Evolutionary conservation across 768 basidiomycete species (phyloP).

Genomic region (Boletus patriciae): DNA sequence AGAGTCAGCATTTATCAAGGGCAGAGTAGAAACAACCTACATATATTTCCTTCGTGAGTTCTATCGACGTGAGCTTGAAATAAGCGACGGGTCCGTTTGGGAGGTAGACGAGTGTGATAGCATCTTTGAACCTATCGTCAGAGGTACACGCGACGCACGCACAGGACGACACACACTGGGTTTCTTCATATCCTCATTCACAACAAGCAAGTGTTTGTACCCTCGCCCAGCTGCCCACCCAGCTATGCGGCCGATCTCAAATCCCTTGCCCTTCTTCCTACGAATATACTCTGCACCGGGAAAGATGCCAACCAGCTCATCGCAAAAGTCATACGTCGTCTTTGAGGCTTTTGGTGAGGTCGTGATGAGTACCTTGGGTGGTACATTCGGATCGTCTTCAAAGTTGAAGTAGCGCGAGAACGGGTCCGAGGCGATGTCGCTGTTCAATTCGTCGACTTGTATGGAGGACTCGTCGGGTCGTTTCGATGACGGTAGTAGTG

Average conservation of each 20-base stretch:
- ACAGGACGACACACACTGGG: constrained; percentile 63
- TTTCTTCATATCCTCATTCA: constrained; percentile 94
- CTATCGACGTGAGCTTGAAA: constrained; percentile 89
- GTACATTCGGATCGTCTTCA: constrained; percentile 62
- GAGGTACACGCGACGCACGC: background rate
- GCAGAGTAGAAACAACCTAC: constrained; percentile 43
- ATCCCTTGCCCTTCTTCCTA: constrained; percentile 85
- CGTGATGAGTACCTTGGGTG: constrained; percentile 88
- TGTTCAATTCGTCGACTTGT: constrained; percentile 58
- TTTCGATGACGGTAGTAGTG: constrained; percentile 35
- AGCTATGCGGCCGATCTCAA: constrained; percentile 87
- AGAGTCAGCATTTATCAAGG: constrained; percentile 7
- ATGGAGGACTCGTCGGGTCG: constrained; percentile 34
- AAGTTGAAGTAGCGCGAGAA: constrained; percentile 78
- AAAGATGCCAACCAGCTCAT: constrained; percentile 85
- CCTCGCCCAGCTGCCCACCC: constrained; percentile 90
- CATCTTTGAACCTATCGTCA: constrained; percentile 53
- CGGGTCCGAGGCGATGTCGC: constrained; percentile 70
- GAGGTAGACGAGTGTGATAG: constrained; percentile 87
- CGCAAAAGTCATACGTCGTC: constrained; percentile 87
- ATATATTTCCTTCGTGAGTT: constrained; percentile 82
- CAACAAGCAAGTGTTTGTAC: constrained; percentile 86
- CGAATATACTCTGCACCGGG: constrained; percentile 90
- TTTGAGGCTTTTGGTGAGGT: constrained; percentile 89
- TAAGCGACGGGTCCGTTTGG: constrained; percentile 93